Percentiles rank a stretch among this genome's conserved stretches.
phyloP scores from a whole-genome alignment of 2,329 filamentous ascomycete genomes.

The Clonostachys sp. region DNA sequence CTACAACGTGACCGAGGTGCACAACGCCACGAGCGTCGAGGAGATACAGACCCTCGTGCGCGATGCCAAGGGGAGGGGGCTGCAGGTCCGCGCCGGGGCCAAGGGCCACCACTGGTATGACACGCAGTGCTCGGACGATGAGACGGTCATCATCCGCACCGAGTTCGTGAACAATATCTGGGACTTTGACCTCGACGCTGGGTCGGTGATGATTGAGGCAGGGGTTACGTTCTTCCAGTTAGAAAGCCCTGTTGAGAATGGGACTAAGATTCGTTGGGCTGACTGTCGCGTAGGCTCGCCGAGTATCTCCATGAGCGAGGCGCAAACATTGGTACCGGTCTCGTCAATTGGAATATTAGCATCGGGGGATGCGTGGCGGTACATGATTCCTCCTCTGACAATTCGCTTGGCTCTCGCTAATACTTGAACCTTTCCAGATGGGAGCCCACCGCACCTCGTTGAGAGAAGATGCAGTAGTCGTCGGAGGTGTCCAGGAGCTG shows the following conservation, averaged over 20 bases:
- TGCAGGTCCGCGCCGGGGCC: conserved; percentile 38
- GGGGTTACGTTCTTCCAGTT: conserved; percentile 45
- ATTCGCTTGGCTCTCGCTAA: no score
- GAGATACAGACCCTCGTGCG: conserved; percentile 36
- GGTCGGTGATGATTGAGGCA: conserved; percentile 42
- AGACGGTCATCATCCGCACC: conserved; percentile 41
- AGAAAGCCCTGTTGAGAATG: neutral
- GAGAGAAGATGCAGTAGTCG: conserved; percentile 42
- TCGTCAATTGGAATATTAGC: conserved; percentile 51
- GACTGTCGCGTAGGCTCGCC: conserved; percentile 21
- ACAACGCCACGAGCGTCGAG: conserved; percentile 37
- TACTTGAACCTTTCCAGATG: conserved; percentile 20
- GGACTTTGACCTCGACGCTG: conserved; percentile 34
- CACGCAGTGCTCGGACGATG: conserved; percentile 45
- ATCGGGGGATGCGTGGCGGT: conserved; percentile 40
- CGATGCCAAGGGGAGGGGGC: conserved; percentile 26
- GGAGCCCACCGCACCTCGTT: conserved; percentile 44
- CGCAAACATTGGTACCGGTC: conserved; percentile 41
- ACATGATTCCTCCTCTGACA: no score
- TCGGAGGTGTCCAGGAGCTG: conserved; percentile 39
- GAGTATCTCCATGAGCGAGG: conserved; percentile 40
- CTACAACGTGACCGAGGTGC: conserved; percentile 35
- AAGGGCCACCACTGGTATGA: conserved; percentile 51
- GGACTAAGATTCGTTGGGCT: neutral
- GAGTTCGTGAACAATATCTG: conserved; percentile 37